Percentiles rank a stretch among this genome's conserved stretches.
phyloP scores from a whole-genome alignment of 2,329 filamentous ascomycete species.

The Apiospora rasikravindrae region DNA sequence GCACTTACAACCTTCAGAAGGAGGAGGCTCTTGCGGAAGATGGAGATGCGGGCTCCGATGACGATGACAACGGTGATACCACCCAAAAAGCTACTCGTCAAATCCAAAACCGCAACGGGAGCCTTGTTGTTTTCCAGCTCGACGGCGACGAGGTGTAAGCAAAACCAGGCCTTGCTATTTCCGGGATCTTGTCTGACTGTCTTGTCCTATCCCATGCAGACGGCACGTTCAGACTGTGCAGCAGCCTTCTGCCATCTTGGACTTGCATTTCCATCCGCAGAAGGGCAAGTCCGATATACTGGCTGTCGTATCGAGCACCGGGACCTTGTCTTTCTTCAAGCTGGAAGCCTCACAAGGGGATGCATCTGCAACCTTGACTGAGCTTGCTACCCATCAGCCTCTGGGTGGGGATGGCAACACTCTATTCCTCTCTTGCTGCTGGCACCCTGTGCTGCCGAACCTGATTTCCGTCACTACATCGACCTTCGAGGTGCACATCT shows the following conservation, averaged over 20 bases:
- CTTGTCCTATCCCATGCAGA: constrained; percentile 43
- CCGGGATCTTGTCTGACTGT: constrained; percentile 21
- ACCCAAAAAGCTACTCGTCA: constrained; percentile 34
- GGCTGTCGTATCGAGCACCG: constrained; percentile 80
- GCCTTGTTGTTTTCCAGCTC: constrained; percentile 70
- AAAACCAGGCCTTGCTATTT: constrained; percentile 23
- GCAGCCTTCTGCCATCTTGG: constrained; percentile 78
- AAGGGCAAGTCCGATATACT: constrained; percentile 57
- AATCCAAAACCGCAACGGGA: constrained; percentile 72
- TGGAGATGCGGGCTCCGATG: constrained; percentile 26
- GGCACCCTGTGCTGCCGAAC: constrained; percentile 64
- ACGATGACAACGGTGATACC: constrained; percentile 29
- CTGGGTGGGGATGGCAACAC: constrained; percentile 59
- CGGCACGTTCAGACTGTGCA: constrained; percentile 61
- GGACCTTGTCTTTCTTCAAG: constrained; percentile 68
- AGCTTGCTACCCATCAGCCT: constrained; percentile 51
- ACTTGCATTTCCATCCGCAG: constrained; percentile 78
- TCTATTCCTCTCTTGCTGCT: constrained; percentile 75
- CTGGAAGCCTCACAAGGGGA: constrained; percentile 39
- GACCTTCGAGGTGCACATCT: constrained; percentile 64
- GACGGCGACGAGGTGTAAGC: constrained; percentile 60
- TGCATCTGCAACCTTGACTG: constrained; percentile 31
- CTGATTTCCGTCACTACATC: constrained; percentile 75
- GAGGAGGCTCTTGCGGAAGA: constrained; percentile 28
- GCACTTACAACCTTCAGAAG: constrained; percentile 80